Evolutionary conservation across 495 filamentous ascomycete species (phyloP), one percentile per base, ranked within the genome.

Genomic region (Tuber microsphaerosporum): DNA sequence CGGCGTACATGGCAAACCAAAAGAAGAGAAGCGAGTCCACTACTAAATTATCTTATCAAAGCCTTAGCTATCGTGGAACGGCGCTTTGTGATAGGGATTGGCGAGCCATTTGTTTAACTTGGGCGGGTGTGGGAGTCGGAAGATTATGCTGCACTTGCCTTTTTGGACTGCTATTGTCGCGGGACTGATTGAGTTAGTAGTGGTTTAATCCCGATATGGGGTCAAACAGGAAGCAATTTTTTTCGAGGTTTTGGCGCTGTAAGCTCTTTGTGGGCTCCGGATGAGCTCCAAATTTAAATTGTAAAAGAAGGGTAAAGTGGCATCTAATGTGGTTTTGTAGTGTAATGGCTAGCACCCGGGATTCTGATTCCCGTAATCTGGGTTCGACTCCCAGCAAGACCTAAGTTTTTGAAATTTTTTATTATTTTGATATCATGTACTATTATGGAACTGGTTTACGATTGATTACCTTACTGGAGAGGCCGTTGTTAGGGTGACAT

Each of bases 361-460:
- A 75, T 75, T 75, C 74, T 75, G 74, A 75, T 75, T 75, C 74
- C 74, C 74, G 74, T 75, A 75, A 75, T 75, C 74, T 75, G 74
- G 74, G 74, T 75, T 75, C 74, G 74, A 75, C 74, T 75, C 74
- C 74, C 74, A 75, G 74, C 74, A 75, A 74, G 74, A 75, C 74
- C 74, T 75, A 31, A 5, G 19, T 73, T 34, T 44, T 5, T 56
- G 31, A 9, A 3, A 20, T 43, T 72, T 42, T n/a, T 31, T 46
- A 37, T 37, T 41, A 41, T 42, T 42, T 41, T 72, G 26, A 39
- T 37, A 39, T 19, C 7, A 8, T 6, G 9, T 7, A 34, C 26
- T 34, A 7, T 34, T 31, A 2, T 16, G 4, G 56, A 19, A 8
- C 6, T 14, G 0, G 26, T 34, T 65, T 65, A 12, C 5, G 26